Percentiles rank a stretch among this genome's conserved stretches.
phyloP scores from a whole-genome alignment of 768 basidiomycete genomes.

The Kondoa subrosea region DNA sequence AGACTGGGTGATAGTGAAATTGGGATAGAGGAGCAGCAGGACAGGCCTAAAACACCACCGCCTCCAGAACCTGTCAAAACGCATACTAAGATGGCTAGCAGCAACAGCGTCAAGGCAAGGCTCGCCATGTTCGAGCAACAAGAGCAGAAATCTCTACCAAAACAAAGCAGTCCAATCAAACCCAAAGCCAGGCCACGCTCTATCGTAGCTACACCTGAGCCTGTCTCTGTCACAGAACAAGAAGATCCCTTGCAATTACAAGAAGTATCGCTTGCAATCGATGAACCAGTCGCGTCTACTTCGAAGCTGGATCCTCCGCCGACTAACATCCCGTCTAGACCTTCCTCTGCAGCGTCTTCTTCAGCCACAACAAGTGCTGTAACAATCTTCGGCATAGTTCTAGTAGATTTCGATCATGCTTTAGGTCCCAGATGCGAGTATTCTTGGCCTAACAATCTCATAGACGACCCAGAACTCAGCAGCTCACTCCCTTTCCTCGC shows the following conservation, averaged over 20 bases:
- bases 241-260: not conserved
- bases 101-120: not conserved
- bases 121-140: constrained; percentile 10
- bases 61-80: too few relatives aligned
- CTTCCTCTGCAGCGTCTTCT: not conserved
- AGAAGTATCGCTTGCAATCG: not conserved
- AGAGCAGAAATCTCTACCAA: not conserved
- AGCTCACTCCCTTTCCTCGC: constrained; percentile 87
- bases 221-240: not conserved
- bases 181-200: not conserved
- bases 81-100: not conserved
- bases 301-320: constrained; percentile 1
- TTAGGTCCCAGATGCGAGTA: constrained; percentile 80
- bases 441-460: constrained; percentile 39
- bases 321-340: not conserved
- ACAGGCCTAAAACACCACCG: too few relatives aligned
- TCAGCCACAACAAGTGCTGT: not conserved
- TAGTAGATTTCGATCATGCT: constrained; percentile 36
- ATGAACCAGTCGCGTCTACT: constrained; percentile 2
- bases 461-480: constrained; percentile 65
- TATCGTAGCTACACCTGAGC: not conserved
- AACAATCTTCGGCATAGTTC: constrained; percentile 7
- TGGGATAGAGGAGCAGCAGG: too few relatives aligned
- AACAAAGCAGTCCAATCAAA: not conserved
- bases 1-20: too few relatives aligned